These are phyloP conservation scores for Backusella circina DNA, from an alignment of 192 early-diverging fungal genomes.

Conservation along the genomic window DNA sequence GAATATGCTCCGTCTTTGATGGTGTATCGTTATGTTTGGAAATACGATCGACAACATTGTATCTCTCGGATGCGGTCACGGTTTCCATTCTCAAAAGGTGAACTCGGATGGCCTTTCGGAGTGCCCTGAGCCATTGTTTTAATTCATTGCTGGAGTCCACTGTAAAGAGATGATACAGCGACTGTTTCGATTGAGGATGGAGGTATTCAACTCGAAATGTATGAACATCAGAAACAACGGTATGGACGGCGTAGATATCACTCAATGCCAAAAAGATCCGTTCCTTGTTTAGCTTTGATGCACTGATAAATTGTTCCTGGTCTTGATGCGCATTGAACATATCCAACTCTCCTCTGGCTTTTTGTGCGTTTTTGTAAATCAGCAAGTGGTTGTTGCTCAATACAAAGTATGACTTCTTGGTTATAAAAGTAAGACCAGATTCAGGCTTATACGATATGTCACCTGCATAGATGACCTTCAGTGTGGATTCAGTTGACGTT, in stretches of 20 bases:
- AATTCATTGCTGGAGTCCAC: slow-evolving; percentile 1
- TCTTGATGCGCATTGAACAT: background rate
- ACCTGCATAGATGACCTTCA: slow-evolving; percentile 24
- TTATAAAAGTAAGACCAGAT: background rate
- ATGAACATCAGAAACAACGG: background rate
- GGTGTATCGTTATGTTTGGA: slow-evolving; percentile 20
- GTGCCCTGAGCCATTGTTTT: slow-evolving; percentile 19
- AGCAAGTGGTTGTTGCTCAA: slow-evolving; percentile 28
- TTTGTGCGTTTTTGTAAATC: slow-evolving; percentile 21
- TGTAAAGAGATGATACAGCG: background rate
- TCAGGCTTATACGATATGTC: slow-evolving; percentile 11
- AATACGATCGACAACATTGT: slow-evolving; percentile 9
- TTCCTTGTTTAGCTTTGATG: background rate
- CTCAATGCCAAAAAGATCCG: background rate
- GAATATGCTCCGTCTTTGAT: slow-evolving; percentile 10
- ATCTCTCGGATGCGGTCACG: slow-evolving; percentile 4
- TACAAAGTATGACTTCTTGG: slow-evolving; percentile 20
- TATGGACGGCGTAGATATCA: slow-evolving; percentile 21
- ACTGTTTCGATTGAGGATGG: slow-evolving; percentile 11
- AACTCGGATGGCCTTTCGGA: background rate
- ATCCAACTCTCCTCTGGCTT: slow-evolving; percentile 19
- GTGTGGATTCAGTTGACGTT: background rate
- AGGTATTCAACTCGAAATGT: slow-evolving; percentile 26
- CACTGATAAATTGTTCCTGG: background rate
- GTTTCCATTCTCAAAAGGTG: slow-evolving; percentile 9